These are phyloP conservation scores for Leishmania arabica DNA, from an alignment of 208 protist species.

Conservation along the genomic window DNA sequence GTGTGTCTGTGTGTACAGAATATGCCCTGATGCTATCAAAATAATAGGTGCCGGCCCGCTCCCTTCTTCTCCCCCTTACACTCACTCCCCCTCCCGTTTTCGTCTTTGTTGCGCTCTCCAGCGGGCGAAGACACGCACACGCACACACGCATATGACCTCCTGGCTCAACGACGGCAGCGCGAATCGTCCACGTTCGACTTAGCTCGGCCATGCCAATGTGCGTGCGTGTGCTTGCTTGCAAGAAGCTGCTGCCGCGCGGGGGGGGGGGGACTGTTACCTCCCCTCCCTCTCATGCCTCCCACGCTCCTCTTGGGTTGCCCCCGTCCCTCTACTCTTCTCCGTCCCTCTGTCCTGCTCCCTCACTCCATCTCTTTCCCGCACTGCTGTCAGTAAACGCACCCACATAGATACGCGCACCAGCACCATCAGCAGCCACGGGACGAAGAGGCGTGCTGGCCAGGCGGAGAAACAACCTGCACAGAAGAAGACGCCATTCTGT, in stretches of 20 bases:
- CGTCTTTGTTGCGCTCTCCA: background rate
- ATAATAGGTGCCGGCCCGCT: background rate
- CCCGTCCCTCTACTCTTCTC: background rate
- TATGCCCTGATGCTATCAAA: background rate
- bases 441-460: background rate
- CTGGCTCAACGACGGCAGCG: background rate
- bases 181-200: background rate
- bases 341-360: background rate
- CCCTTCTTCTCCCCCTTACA: background rate
- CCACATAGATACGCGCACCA: background rate
- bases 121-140: background rate
- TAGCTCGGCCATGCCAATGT: background rate
- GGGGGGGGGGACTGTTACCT: background rate
- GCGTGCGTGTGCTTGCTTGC: background rate
- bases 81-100: background rate
- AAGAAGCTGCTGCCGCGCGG: background rate
- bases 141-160: background rate
- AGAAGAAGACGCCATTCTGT: background rate
- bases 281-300: background rate
- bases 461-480: background rate
- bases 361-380: slow-evolving; percentile 4
- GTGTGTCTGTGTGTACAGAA: background rate
- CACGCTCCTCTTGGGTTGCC: background rate
- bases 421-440: background rate
- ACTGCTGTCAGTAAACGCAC: background rate